phyloP scores from a whole-genome alignment of 2,329 filamentous ascomycete species.

The Hawksworthiomyces lignivorus region DNA sequence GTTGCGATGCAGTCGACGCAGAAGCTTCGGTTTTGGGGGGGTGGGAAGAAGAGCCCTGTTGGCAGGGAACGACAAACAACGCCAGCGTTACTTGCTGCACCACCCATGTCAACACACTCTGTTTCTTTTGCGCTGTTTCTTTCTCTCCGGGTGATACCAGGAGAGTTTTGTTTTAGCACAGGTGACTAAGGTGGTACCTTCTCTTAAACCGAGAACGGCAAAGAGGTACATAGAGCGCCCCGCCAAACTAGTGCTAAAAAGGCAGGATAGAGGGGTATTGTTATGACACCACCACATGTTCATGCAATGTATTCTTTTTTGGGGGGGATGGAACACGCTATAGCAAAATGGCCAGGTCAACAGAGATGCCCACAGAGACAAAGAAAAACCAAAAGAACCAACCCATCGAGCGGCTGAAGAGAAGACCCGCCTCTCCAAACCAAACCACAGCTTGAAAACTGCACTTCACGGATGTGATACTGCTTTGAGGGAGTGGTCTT shows the following conservation, averaged over 20 bases:
- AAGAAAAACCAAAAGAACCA: not conserved
- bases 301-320: too few relatives aligned
- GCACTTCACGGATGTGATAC: too few relatives aligned
- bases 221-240: too few relatives aligned
- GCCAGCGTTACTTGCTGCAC: conserved; percentile 1
- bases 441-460: too few relatives aligned
- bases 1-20: conserved; percentile 6
- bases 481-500: too few relatives aligned
- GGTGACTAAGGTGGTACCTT: not conserved
- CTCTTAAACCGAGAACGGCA: too few relatives aligned
- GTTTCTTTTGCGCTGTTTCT: conserved; percentile 5
- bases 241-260: too few relatives aligned
- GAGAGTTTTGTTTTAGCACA: conserved; percentile 3
- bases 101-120: conserved; percentile 3
- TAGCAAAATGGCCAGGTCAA: too few relatives aligned
- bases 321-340: too few relatives aligned
- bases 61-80: not conserved
- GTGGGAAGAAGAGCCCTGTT: not conserved
- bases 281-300: too few relatives aligned
- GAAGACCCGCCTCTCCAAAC: conserved; percentile 6
- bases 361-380: too few relatives aligned
- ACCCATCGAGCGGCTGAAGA: conserved; percentile 3
- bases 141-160: not conserved
- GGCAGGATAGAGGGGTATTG: too few relatives aligned
- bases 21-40: conserved; percentile 7